Evolutionary conservation across 495 filamentous ascomycete species (phyloP).

Genomic region (Xeromyces bisporus): DNA sequence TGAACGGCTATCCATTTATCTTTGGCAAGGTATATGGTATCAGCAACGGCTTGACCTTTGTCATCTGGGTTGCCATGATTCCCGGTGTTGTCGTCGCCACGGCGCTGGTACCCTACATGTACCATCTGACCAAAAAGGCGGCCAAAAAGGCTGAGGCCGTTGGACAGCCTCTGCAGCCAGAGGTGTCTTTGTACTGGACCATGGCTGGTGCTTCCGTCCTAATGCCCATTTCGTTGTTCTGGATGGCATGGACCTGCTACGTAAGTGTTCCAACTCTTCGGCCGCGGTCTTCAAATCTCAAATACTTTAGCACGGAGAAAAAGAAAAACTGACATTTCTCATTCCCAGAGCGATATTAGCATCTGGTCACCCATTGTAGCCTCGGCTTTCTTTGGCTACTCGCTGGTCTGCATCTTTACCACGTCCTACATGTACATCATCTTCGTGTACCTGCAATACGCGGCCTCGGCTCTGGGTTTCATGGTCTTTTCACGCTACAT

Average conservation of each 20-base stretch:
- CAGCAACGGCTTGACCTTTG: constrained; percentile 28
- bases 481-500: constrained; percentile 32
- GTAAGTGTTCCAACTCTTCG: constrained; percentile 4
- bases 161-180: constrained; percentile 19
- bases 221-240: constrained; percentile 40
- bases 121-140: constrained; percentile 23
- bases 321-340: neutral
- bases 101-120: constrained; percentile 20
- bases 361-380: constrained; percentile 35
- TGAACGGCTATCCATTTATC: constrained; percentile 42
- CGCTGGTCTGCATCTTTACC: constrained; percentile 30
- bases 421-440: constrained; percentile 34
- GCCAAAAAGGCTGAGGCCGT: neutral
- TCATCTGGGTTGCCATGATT: constrained; percentile 37
- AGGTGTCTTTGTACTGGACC: constrained; percentile 36
- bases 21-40: constrained; percentile 38
- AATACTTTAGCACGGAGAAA: neutral
- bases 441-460: constrained; percentile 25
- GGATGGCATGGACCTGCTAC: constrained; percentile 43
- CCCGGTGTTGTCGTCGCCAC: constrained; percentile 31
- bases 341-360: constrained; percentile 20
- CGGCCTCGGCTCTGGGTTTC: constrained; percentile 25
- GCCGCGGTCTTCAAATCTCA: neutral
- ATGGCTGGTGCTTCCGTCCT: constrained; percentile 36
- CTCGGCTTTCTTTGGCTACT: constrained; percentile 33